Evolutionary conservation across 805 yeast species (phyloP), one percentile per base, ranked within the genome.

Genomic region (Alloascoidea hylecoeti): DNA sequence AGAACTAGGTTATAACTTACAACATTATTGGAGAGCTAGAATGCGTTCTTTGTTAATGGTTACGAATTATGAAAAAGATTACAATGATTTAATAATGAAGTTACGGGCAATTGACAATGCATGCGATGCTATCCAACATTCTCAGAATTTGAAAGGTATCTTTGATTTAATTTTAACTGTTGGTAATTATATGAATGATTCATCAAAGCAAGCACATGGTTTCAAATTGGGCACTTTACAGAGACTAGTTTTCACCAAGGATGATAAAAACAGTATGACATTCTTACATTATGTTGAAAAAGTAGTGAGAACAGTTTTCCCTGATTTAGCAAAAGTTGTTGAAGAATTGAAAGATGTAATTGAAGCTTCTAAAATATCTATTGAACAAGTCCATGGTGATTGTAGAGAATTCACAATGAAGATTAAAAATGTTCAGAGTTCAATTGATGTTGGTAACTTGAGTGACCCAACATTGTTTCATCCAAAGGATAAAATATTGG

Each of bases 181-280:
- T 40, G 94, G 92, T 43, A 81, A 81, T 48, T 79, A 71, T 47
- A 81, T 81, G 92, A 81, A 81, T 51, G 85, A 78, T 48, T 56
- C 65, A 4, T 63, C 78, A 3, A 80, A 76, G 48, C 68, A 70
- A 44, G 86, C 83, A 0, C 63, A 64, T 23, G 94, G 94, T 15
- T 79, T 81, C 55, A 77, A 70, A 47, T 60, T 81, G 41, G 68
- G 76, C 34, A 77, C 89, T 0, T 62, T 81, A 41, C 82, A 71
- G 46, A 65, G 85, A 50, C 62, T 81, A 43, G 71, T 75, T 27
- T 80, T 79, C 52, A 71, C 81, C 61, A 81, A 81, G 41, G 58
- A 77, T 50, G 72, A 66, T 36, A 74, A 73, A 44, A 79, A 77
- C 49, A 72, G 76, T 44, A 68, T 73, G 62, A 77, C 88, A 0